phyloP scores from a whole-genome alignment of 768 basidiomycete species.

The Suillus variegatus region DNA sequence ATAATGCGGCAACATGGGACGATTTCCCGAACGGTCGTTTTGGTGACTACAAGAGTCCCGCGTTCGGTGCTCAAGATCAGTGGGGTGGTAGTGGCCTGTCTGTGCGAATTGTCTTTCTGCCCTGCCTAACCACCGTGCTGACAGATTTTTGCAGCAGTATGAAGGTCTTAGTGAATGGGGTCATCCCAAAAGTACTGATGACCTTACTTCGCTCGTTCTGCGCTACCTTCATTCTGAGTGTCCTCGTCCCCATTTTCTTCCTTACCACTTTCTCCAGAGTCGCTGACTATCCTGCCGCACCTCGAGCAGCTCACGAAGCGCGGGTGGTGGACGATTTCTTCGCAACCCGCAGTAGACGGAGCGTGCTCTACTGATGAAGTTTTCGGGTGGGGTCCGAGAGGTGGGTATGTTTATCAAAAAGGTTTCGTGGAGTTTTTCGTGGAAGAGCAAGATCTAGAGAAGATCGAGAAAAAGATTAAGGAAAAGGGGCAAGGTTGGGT shows the following conservation, averaged over 20 bases:
- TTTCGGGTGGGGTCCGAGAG: conserved; percentile 92
- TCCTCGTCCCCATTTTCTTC: conserved; percentile 88
- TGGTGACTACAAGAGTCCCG: conserved; percentile 96
- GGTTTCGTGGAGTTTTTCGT: conserved; percentile 97
- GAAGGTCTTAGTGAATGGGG: conserved; percentile 78
- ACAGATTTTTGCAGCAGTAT: conserved; percentile 44
- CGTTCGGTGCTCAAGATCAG: conserved; percentile 79
- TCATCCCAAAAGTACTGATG: conserved; percentile 54
- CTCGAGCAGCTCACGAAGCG: conserved; percentile 73
- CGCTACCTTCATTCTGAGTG: conserved; percentile 76
- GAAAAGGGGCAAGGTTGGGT: conserved; percentile 64
- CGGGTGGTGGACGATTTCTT: conserved; percentile 96
- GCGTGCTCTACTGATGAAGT: conserved; percentile 69
- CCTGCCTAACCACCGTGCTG: not conserved
- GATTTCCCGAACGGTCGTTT: conserved; percentile 99
- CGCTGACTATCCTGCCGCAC: conserved; percentile 73
- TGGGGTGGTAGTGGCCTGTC: conserved; percentile 73
- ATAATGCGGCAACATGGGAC: conserved; percentile 81
- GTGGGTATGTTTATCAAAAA: conserved; percentile 97
- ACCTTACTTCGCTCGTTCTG: conserved; percentile 80
- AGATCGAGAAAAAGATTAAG: conserved; percentile 58
- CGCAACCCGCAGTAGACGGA: conserved; percentile 92
- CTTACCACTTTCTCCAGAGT: conserved; percentile 79
- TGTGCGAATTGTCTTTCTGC: conserved; percentile 35
- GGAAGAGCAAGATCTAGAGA: conserved; percentile 54